These are phyloP conservation scores for Citrus reticulata DNA, from an alignment of 345 rosid genomes.

Conservation along the genomic window DNA sequence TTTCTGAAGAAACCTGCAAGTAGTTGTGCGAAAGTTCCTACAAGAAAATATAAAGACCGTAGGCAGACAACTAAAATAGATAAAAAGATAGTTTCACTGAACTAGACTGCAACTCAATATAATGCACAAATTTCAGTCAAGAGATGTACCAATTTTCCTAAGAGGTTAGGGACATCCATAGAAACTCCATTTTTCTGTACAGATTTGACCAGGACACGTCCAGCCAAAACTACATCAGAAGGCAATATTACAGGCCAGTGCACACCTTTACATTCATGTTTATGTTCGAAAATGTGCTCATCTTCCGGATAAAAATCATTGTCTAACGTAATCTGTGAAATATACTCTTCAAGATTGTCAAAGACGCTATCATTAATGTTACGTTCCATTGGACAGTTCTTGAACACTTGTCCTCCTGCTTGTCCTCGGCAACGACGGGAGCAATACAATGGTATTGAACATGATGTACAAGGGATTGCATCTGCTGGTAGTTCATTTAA, in stretches of 20 bases:
- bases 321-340: slow-evolving; percentile 31
- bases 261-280: slow-evolving; percentile 74
- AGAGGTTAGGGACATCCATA: slow-evolving; percentile 27
- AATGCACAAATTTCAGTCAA: background rate
- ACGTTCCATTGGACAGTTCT: slow-evolving; percentile 19
- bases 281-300: slow-evolving; percentile 58
- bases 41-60: slow-evolving; percentile 13
- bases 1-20: slow-evolving; percentile 49
- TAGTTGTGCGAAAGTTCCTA: slow-evolving; percentile 69
- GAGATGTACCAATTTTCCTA: slow-evolving; percentile 41
- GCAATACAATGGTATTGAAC: slow-evolving; percentile 75
- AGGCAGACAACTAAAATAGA: slow-evolving; percentile 15
- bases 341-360: slow-evolving; percentile 34
- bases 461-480: slow-evolving; percentile 63
- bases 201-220: slow-evolving; percentile 57
- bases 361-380: slow-evolving; percentile 21
- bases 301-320: slow-evolving; percentile 16
- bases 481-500: slow-evolving; percentile 71
- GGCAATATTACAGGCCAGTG: slow-evolving; percentile 81
- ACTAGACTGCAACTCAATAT: slow-evolving; percentile 1
- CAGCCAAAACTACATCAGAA: slow-evolving; percentile 71
- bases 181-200: slow-evolving; percentile 33
- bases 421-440: slow-evolving; percentile 57
- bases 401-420: slow-evolving; percentile 45
- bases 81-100: background rate